Evolutionary conservation across 257 asterid species (phyloP).

Genomic region (Solanum bulbocastanum): DNA sequence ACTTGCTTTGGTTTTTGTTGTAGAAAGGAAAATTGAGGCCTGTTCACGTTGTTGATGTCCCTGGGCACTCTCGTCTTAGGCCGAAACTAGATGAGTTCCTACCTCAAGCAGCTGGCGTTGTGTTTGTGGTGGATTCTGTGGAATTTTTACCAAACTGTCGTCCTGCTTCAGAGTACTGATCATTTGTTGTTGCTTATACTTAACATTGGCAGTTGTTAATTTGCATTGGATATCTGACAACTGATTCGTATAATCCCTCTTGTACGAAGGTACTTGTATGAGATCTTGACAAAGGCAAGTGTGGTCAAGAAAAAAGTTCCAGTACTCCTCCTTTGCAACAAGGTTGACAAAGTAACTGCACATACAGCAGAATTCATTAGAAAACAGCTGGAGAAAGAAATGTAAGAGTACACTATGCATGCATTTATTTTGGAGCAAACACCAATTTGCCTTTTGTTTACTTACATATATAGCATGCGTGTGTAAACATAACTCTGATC

Average conservation of each 20-base stretch:
- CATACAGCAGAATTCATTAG: conserved; percentile 74
- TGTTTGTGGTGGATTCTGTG: conserved; percentile 74
- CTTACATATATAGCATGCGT: background rate
- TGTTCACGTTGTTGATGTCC: conserved; percentile 72
- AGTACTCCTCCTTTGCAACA: conserved; percentile 68
- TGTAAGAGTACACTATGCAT: conserved; percentile 13
- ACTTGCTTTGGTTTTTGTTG: conserved; percentile 5
- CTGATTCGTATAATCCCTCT: background rate
- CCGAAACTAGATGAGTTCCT: conserved; percentile 65
- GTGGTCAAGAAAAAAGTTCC: conserved; percentile 70
- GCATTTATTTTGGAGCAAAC: background rate
- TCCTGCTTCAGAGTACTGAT: conserved; percentile 67
- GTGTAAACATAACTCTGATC: background rate
- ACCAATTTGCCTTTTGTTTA: background rate
- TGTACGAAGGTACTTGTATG: conserved; percentile 60
- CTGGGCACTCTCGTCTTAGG: conserved; percentile 82
- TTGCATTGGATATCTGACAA: background rate
- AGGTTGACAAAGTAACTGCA: conserved; percentile 86
- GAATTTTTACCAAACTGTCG: conserved; percentile 77
- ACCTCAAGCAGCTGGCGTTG: conserved; percentile 62
- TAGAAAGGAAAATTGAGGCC: conserved; percentile 66
- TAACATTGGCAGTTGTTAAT: background rate
- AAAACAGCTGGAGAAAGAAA: conserved; percentile 63
- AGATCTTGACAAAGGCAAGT: conserved; percentile 59
- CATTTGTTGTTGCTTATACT: background rate